Percentiles rank a stretch among this genome's conserved stretches.
phyloP scores from a whole-genome alignment of 2,329 filamentous ascomycete species.

The Chrysoporthe deuterocubensis region DNA sequence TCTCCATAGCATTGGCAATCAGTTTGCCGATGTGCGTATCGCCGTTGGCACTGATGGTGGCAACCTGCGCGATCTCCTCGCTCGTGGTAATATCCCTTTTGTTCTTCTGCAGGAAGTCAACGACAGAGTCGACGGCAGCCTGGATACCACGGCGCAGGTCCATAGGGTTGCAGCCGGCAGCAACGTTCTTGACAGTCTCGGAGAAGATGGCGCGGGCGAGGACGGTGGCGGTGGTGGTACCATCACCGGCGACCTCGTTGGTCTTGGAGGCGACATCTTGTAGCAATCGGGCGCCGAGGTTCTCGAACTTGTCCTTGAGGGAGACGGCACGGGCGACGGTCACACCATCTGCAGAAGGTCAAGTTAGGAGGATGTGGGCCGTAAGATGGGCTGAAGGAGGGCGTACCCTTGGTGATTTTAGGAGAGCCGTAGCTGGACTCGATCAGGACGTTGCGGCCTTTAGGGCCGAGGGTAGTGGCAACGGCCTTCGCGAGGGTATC shows the following conservation, averaged over 20 bases:
- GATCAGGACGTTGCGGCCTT: slow-evolving; percentile 97
- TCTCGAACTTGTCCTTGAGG: slow-evolving; percentile 99
- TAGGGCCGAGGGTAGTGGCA: slow-evolving; percentile 93
- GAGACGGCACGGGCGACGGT: slow-evolving; percentile 87
- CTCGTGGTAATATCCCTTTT: slow-evolving; percentile 98
- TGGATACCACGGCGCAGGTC: slow-evolving; percentile 96
- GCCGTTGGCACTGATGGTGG: slow-evolving; percentile 97
- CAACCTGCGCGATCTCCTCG: slow-evolving; percentile 95
- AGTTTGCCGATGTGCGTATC: slow-evolving; percentile 93
- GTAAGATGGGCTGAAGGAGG: background rate
- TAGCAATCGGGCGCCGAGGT: slow-evolving; percentile 93
- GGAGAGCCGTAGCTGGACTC: slow-evolving; percentile 98
- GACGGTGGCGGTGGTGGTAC: slow-evolving; percentile 96
- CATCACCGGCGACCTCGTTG: slow-evolving; percentile 98
- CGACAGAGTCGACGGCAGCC: slow-evolving; percentile 91
- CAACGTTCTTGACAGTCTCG: slow-evolving; percentile 99
- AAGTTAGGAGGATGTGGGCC: slow-evolving; percentile 16
- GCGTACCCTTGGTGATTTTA: slow-evolving; percentile 97
- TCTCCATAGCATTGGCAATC: slow-evolving; percentile 99
- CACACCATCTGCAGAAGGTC: slow-evolving; percentile 69
- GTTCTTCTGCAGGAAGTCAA: slow-evolving; percentile 92
- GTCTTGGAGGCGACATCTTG: slow-evolving; percentile 99
- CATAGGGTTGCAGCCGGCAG: slow-evolving; percentile 99
- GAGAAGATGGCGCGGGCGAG: slow-evolving; percentile 98
- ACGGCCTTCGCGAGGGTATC: slow-evolving; percentile 97